Evolutionary conservation across 352 stramenopile genomes (phyloP).

Genomic region (Phytophthora quininea): DNA sequence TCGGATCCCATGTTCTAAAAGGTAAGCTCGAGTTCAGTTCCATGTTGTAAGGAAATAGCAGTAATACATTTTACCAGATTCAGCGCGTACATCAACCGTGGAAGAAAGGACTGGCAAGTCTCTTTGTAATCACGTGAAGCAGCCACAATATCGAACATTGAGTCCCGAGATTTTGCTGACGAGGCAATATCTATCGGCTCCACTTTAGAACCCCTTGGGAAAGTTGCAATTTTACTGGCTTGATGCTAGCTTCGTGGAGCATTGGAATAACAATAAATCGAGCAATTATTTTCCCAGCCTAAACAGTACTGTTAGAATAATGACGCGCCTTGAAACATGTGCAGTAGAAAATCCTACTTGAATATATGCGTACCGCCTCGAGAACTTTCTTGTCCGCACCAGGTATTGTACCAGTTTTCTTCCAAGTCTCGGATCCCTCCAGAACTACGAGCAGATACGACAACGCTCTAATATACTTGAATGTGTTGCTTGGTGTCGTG

Average conservation of each 20-base stretch:
- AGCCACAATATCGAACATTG: slow-evolving; percentile 35
- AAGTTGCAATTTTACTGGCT: slow-evolving; percentile 32
- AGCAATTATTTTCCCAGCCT: slow-evolving; percentile 50
- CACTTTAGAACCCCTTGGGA: slow-evolving; percentile 28
- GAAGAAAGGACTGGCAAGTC: slow-evolving; percentile 43
- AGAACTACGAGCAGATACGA: slow-evolving; percentile 58
- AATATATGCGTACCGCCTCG: slow-evolving; percentile 49
- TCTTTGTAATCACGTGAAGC: slow-evolving; percentile 31
- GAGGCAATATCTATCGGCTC: slow-evolving; percentile 10
- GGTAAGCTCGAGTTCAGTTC: too few relatives aligned
- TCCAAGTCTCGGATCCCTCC: slow-evolving; percentile 34
- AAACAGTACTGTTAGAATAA: not conserved
- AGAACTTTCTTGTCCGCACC: slow-evolving; percentile 59
- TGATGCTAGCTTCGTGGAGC: slow-evolving; percentile 54
- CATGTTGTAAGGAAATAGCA: too few relatives aligned
- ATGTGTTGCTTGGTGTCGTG: slow-evolving; percentile 40
- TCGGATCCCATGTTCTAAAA: slow-evolving; percentile 5
- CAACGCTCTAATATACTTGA: slow-evolving; percentile 60
- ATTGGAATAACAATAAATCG: slow-evolving; percentile 60
- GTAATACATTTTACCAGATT: slow-evolving; percentile 41
- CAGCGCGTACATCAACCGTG: slow-evolving; percentile 40
- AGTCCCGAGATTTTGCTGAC: slow-evolving; percentile 28
- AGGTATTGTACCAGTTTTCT: slow-evolving; percentile 33
- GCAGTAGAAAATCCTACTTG: slow-evolving; percentile 22
- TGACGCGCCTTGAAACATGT: slow-evolving; percentile 9